Evolutionary conservation across 2,329 filamentous ascomycete genomes (phyloP), one percentile per base, ranked within the genome.

Genomic region (Talaromyces sp.): DNA sequence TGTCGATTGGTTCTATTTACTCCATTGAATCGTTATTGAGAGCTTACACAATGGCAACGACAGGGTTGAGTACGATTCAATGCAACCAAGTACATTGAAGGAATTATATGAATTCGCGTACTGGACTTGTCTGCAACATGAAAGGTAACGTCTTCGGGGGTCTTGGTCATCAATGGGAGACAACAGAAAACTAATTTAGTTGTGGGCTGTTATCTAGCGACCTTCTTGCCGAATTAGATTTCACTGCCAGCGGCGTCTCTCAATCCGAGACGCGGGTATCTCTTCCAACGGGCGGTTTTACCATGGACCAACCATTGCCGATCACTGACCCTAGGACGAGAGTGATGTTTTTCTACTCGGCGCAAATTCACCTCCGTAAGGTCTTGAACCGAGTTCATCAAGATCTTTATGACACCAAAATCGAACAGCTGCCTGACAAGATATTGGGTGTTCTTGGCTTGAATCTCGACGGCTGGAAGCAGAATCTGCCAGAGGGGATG

Each of bases 91-190:
- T n/a, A n/a, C 67, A 5, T 46, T 67, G 3, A 73, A 88, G 69
- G 91, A 92, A 70, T 81, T 88, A 62, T 81, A 89, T 39, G 81
- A 89, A 14, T 83, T 96, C 68, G 89, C 91, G 0, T 97, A 93
- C 70, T 98, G 93, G 93, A 95, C 93, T 7, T 96, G 91, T 72
- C 80, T 97, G 66, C 93, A 98, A 71, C 82, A 98, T 11, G 93
- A 98, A 76, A 96, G 88, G 89, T 91, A 75, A 68, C n/a, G 76
- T 61, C 8, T n/a, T 28, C 28, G 6, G 28, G n/a, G n/a, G n/a
- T n/a, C n/a, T 52, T 52, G 3, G n/a, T 33, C 14, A n/a, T n/a
- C n/a, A n/a, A n/a, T n/a, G n/a, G n/a, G n/a, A n/a, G n/a, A n/a
- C 9, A 42, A 12, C 12, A 16, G 31, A 18, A 21, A 25, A 48